Evolutionary conservation across 139 green algal genomes (phyloP), one percentile per base, ranked within the genome.

Genomic region (Coccomyxa sp.): DNA sequence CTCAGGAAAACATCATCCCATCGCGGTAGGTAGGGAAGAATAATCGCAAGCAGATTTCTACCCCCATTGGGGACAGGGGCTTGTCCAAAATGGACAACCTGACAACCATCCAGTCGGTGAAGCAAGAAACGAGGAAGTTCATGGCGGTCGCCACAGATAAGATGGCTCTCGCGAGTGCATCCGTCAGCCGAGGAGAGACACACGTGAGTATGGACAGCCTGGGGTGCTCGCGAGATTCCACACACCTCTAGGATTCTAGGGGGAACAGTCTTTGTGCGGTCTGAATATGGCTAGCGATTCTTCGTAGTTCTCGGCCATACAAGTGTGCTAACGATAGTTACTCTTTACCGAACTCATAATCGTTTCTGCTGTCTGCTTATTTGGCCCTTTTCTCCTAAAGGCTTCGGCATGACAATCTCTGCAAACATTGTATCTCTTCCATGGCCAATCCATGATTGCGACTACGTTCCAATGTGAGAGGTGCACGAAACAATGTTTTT

Each of bases 141-240:
- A 80, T 83, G 45, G 45, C 66, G 11, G 28, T 86, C 28, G 83
- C 83, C n/a, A 38, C 67, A 59, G 83, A 86, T 67, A 86, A 86
- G 51, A 66, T 51, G 7, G 79, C 76, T 11, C 80, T 86, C 18
- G 83, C 79, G 21, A 67, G 60, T 32, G 83, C 83, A 11, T 51
- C 28, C 18, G 79, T 76, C 10, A 76, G 60, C 58, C 59, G 76
- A 4, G 82, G 77, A 32, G 82, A 86, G 60, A 86, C 77, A 23
- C 63, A 82, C 17, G 82, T 86, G 67, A 82, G 76, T 32, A 45
- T 10, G 38, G 38, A 51, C 38, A 51, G 38, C 38, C 38, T 51
- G 38, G n/a, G 21, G 10, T 74, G 23, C 21, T 30, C 21, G 23
- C 1, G 66, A 23, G 66, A 74, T 74, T 74, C 4, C 66, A 27